Evolutionary conservation across 208 protist species (phyloP), one percentile per base, ranked within the genome.

Genomic region (Strigomonas galati): DNA sequence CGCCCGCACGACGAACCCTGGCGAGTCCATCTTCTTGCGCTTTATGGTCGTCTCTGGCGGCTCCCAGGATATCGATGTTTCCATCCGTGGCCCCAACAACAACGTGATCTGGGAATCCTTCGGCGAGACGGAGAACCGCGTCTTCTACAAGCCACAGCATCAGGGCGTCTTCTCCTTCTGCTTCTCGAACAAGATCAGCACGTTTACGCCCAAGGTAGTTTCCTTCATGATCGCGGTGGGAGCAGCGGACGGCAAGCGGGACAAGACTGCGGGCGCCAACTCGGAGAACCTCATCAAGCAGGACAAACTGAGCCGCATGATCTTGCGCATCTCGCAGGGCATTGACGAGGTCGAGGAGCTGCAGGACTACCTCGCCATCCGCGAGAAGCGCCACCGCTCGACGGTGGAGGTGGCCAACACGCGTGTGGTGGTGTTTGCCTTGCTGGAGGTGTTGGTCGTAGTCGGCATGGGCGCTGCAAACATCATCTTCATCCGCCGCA

Each of bases 121-220:
- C 26, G 51, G 69, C 40, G 75, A 82, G 32, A 63, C 55, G 4
- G 90, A 94, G 65, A 78, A 85, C 60, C 85, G 84, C 30, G 71
- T 92, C 23, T 76, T 94, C 26, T 97, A 93, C 79, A 95, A 91
- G 73, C 67, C 89, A 43, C 65, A 71, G 19, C 46, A 64, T 12
- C 48, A 75, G 2, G 92, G 91, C 24, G 46, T 65, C 26, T 79
- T 96, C 76, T 54, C 62, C 30, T 93, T 97, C 49, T 97, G 92
- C 79, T 95, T 97, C 57, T 85, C 72, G 14, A 97, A 97, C 69
- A 73, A 61, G 32, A 96, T 97, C 87, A 91, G 84, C 64, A 92
- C 79, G 7, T 12, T 95, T 0, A 89, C 85, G 2, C 43, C 40
- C 21, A 97, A 97, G 69, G 76, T 91, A 27, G 89, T 97, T 17